Conservation (phyloP, 2,329 filamentous ascomycete species). For the Orbilia quercus region DNA sequence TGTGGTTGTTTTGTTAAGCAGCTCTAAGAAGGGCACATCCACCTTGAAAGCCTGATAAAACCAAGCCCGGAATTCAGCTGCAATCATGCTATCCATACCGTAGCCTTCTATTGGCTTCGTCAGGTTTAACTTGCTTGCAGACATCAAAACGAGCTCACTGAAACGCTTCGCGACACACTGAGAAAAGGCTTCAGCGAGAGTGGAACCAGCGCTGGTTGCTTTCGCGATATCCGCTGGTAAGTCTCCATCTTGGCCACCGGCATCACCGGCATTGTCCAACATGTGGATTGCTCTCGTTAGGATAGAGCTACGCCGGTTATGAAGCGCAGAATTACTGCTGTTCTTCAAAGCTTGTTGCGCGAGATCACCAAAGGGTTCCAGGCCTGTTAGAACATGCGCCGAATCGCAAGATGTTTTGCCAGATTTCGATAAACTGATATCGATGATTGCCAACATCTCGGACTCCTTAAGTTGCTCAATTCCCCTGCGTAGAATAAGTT, state of each 20-base stretch:
- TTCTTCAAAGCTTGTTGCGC: not conserved
- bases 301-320: too few species aligned
- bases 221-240: conserved; percentile 16
- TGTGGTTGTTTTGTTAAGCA: conserved; percentile 43
- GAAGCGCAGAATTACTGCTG: too few species aligned
- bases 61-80: conserved; percentile 63
- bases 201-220: not conserved
- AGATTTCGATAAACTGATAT: conserved; percentile 12
- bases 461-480: conserved; percentile 19
- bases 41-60: conserved; percentile 62
- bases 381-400: conserved; percentile 24
- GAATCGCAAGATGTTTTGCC: conserved; percentile 1
- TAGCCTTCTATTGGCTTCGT: conserved; percentile 60
- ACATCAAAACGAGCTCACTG: conserved; percentile 11
- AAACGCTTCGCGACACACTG: conserved; percentile 14
- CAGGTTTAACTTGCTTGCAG: conserved; percentile 6
- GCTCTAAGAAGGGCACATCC: conserved; percentile 62
- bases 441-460: conserved; percentile 29
- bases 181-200: conserved; percentile 1
- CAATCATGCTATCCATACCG: conserved; percentile 65
- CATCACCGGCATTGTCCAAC: not conserved
- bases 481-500: conserved; percentile 57
- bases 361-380: conserved; percentile 29
- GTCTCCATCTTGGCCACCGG: conserved; percentile 6
- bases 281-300: conserved; percentile 25